Evolutionary conservation across 371 early-diverging fungal species (phyloP), one percentile per base, ranked within the genome.

Genomic region (Syncephalis fuscata): DNA sequence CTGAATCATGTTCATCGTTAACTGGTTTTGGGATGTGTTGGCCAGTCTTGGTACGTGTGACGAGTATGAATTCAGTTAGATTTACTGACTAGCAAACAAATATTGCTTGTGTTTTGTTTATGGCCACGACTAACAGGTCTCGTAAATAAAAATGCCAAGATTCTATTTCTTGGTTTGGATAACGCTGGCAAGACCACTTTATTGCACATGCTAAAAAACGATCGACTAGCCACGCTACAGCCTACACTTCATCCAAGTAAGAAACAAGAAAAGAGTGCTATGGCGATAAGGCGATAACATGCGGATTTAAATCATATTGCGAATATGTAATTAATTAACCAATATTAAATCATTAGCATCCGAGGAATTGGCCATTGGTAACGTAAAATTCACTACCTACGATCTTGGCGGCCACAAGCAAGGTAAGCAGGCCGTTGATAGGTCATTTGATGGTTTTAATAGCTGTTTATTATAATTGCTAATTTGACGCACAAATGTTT

Each of bases 101-200:
- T 8, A 36, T 43, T 40, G 15, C 11, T 23, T 22, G 11, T 37
- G 14, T 14, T 41, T 42, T 24, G 20, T 37, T 37, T 46, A 8
- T 45, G 23, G 21, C 39, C 23, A 25, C 40, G 21, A 26, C 11
- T 40, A 48, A 39, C 62, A 92, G 95, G 96, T 54, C 81, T 97
- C 57, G 72, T 90, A 59, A 92, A 94, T 70, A 96, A 96, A 74
- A 92, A 92, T 62, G 96, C 99, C 48, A 93, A 92, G 69, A 90
- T 99, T 60, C 76, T 99, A 42, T 99, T 99, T 74, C 78, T 99
- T 48, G 99, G 99, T 43, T 80, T 99, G 48, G 99, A 99, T 65
- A 99, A 99, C 74, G 97, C 99, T 50, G 99, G 99, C 50, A 99
- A 99, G 70, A 99, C 99, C 7, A 99, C 99, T 39, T 76, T 99